These are phyloP conservation scores for Kondoa malvinella DNA, from an alignment of 768 basidiomycete species.

Conservation along the genomic window DNA sequence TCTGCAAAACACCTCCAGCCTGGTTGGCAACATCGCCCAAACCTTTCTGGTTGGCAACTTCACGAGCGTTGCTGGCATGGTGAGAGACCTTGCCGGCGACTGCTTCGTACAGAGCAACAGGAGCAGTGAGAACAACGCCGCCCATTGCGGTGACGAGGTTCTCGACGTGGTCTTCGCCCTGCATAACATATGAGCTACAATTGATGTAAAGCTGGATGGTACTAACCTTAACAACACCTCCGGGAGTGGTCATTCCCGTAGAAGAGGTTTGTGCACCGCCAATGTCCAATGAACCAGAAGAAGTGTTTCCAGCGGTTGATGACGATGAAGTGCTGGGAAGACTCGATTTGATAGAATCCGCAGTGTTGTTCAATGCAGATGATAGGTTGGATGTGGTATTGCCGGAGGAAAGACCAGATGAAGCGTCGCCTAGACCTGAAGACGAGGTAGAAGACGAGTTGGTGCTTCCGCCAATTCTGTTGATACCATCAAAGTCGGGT, in stretches of 20 bases:
- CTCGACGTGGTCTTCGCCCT: slow-evolving; percentile 14
- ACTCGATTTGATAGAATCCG: too few relatives aligned
- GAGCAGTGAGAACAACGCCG: slow-evolving; percentile 16
- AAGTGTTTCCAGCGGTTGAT: neutral
- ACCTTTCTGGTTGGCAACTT: neutral
- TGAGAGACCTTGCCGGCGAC: slow-evolving; percentile 1
- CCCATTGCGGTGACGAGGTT: slow-evolving; percentile 12
- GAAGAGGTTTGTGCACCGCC: neutral
- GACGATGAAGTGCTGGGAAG: neutral
- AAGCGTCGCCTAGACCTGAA: too few relatives aligned
- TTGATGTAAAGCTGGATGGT: neutral
- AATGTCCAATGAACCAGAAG: neutral
- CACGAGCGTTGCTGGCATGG: neutral
- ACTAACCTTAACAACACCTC: neutral
- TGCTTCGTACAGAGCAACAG: slow-evolving; percentile 12
- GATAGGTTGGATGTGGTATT: too few relatives aligned
- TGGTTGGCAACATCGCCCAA: neutral
- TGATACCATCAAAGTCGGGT: too few relatives aligned
- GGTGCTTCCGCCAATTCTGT: too few relatives aligned
- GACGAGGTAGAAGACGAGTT: too few relatives aligned
- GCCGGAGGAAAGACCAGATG: too few relatives aligned
- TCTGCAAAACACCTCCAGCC: neutral
- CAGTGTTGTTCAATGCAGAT: too few relatives aligned
- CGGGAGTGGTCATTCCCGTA: neutral
- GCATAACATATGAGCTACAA: neutral